Evolutionary conservation across 768 basidiomycete genomes (phyloP).

Genomic region (Hortiboletus flavorubellus): DNA sequence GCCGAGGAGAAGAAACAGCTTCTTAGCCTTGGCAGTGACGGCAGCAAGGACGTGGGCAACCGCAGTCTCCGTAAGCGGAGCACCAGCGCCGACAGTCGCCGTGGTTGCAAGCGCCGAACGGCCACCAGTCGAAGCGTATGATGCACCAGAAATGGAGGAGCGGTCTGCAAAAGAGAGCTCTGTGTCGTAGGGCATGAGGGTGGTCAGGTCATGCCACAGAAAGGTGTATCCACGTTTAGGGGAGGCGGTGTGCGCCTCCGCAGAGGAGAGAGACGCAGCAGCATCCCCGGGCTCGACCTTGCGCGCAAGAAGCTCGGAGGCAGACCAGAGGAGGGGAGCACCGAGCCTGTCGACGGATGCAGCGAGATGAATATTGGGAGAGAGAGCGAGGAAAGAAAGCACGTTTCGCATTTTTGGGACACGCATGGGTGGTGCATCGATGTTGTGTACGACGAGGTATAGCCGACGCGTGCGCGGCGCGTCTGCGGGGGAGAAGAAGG

Average conservation of each 20-base stretch:
- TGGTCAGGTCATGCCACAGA: constrained; percentile 90
- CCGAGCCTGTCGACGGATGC: constrained; percentile 88
- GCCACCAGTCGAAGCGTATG: constrained; percentile 32
- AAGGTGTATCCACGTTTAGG: constrained; percentile 58
- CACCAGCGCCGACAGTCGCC: constrained; percentile 30
- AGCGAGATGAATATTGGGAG: constrained; percentile 73
- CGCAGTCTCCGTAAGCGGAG: constrained; percentile 68
- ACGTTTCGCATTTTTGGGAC: constrained; percentile 57
- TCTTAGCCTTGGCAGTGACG: constrained; percentile 84
- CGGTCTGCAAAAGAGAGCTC: constrained; percentile 69
- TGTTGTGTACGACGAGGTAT: constrained; percentile 84
- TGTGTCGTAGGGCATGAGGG: constrained; percentile 75
- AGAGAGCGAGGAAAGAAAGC: constrained; percentile 70
- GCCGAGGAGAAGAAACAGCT: constrained; percentile 73
- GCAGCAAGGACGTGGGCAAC: constrained; percentile 80
- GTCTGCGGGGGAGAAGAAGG: constrained; percentile 50
- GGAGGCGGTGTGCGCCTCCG: constrained; percentile 4
- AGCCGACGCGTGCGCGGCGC: constrained; percentile 42
- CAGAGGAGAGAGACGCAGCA: background rate
- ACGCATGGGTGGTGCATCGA: constrained; percentile 75
- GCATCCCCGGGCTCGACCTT: constrained; percentile 32
- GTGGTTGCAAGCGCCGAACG: constrained; percentile 27
- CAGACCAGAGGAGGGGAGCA: constrained; percentile 79
- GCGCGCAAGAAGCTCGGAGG: constrained; percentile 57
- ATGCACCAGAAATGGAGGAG: constrained; percentile 55